A percentile compares a stretch with the other conserved stretches of the same genome.
Conservation (phyloP, 108 stramenopile genomes). For the Cyclotella atomus region DNA sequence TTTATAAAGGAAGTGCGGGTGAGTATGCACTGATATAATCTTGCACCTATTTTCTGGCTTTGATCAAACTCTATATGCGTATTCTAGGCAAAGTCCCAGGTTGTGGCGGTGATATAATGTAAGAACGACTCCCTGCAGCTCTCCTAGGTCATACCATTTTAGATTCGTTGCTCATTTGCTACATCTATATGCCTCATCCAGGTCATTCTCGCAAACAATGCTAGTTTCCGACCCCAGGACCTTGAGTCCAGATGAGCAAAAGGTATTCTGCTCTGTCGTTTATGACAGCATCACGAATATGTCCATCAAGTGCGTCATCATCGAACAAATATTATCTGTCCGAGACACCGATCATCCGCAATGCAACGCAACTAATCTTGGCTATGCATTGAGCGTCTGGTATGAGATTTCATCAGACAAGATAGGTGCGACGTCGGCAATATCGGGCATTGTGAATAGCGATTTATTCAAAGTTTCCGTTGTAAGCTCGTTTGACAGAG, state of each 20-base stretch:
- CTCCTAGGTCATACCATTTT: not conserved
- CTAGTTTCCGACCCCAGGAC: conserved; percentile 8
- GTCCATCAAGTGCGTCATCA: conserved; percentile 20
- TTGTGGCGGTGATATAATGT: conserved; percentile 24
- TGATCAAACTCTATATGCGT: not conserved
- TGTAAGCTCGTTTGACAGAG: not conserved
- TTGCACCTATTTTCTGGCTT: not conserved
- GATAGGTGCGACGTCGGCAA: not conserved
- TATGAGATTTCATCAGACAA: conserved; percentile 10
- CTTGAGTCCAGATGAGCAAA: conserved; percentile 24
- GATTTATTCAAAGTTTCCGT: conserved; percentile 1
- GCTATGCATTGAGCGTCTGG: not conserved
- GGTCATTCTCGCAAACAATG: conserved; percentile 17
- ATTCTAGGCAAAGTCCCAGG: conserved; percentile 10
- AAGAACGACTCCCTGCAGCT: too few species aligned
- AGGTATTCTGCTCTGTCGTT: conserved; percentile 1
- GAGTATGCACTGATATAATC: not conserved
- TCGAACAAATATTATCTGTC: not conserved
- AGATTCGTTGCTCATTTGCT: not conserved
- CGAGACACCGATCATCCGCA: not conserved
- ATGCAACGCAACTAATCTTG: not conserved
- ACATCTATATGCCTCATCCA: not conserved
- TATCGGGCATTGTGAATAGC: not conserved
- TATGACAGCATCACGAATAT: not conserved
- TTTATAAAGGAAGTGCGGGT: conserved; percentile 13